Base-by-base conservation (phyloP, 805 yeast species). In the Candida stauntonica region DNA sequence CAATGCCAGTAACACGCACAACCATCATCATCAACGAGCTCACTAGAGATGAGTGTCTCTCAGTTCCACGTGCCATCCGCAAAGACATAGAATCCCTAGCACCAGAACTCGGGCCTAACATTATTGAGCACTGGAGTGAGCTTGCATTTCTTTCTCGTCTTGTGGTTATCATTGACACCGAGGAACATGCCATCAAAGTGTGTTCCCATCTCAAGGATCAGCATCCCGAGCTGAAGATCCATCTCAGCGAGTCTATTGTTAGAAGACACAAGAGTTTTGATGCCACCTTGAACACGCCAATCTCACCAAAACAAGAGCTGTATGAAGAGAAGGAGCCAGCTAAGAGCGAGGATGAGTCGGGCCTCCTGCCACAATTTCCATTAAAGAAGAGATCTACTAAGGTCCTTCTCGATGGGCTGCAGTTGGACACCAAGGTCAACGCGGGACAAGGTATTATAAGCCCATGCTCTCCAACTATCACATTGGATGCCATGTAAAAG, bases 131-230 rank as follows among this genome's bases (percentile, higher is more conserved):
- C 32, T 66, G 59, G 52, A 70, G 68, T 16, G 74, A 61, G 46
- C 60, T 57, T 45, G 58, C 53, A 21, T 75, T 51, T 52, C 60
- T 57, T 40, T 66, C 61, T 53, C 72, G 79, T 47, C 59, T 58
- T 46, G 72, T 59, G 48, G 60, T 66, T 13, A 60, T 63, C 4
- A 42, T 65, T n/a, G 52, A 51, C 27, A 48, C 54, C 27, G 61
- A 57, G 29, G 37, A 30, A 5, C 39, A 51, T 3, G 57, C 70
- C 0, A 5, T 16, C 4, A 23, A 45, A 7, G 50, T 63, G 3
- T 56, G 39, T 41, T 31, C 46, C 2, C 42, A 33, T 21, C 33
- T 67, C 31, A 43, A 42, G 26, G 28, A 31, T 1, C 20, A 33
- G 4, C 42, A 57, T 33, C 43, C 51, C 6, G 42, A 45, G 6